Evolutionary conservation across 169 alveolate species (phyloP).

Genomic region (Cryptosporidium viatorum): DNA sequence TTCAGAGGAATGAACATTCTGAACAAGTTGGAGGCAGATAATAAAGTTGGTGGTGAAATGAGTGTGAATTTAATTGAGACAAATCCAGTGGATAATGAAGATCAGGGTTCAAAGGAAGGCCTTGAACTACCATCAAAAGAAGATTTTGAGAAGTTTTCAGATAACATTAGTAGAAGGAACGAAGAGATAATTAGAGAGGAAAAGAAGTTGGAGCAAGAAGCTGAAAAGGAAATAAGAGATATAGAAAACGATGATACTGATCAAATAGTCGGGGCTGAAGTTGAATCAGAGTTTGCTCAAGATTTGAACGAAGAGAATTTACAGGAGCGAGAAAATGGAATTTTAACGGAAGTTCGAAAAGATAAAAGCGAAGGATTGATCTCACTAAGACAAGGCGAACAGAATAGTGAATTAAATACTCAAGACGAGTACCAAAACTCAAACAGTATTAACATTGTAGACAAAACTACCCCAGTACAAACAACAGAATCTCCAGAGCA

Average conservation of each 20-base stretch:
- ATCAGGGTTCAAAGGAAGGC: neutral
- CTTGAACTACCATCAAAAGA: constrained; percentile 44
- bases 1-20: constrained; percentile 42
- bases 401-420: neutral
- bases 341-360: no score
- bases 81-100: neutral
- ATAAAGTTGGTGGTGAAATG: neutral
- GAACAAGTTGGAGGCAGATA: constrained; percentile 17
- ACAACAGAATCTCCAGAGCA: neutral
- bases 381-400: neutral
- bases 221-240: neutral
- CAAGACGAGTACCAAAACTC: no score
- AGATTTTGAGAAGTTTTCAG: constrained; percentile 17
- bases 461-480: neutral
- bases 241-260: constrained; percentile 40
- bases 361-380: neutral
- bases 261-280: neutral
- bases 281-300: constrained; percentile 1
- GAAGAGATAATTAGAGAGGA: neutral
- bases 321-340: neutral
- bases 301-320: neutral
- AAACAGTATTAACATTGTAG: neutral
- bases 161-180: neutral
- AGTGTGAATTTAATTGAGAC: constrained; percentile 20
- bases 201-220: neutral